Percentiles rank a stretch among this genome's conserved stretches.
Conservation (phyloP, 2,329 filamentous ascomycete genomes). For the Didymella keratinophila region DNA sequence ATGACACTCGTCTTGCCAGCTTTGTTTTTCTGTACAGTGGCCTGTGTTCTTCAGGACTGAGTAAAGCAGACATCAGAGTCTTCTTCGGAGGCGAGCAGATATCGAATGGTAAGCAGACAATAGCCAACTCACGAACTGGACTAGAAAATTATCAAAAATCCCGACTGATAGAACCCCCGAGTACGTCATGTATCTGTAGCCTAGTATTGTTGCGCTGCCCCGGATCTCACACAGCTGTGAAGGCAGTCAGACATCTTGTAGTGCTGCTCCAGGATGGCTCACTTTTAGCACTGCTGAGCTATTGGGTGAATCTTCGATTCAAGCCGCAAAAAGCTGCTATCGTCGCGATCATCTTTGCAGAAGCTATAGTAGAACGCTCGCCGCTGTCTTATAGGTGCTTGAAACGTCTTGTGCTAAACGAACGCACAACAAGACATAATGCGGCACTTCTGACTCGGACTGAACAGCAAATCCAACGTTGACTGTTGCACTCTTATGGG, state of each 20-base stretch:
- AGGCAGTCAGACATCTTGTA: neutral
- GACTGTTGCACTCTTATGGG: constrained; percentile 4
- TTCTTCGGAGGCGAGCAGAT: neutral
- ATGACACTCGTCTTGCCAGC: neutral
- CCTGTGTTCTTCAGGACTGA: neutral
- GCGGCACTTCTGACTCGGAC: constrained; percentile 1
- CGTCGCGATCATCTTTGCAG: neutral
- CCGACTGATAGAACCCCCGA: neutral
- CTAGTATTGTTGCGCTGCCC: neutral
- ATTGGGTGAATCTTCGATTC: neutral
- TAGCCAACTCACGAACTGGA: too few species aligned
- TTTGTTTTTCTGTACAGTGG: neutral
- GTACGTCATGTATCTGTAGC: neutral
- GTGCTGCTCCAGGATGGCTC: neutral
- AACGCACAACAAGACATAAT: neutral
- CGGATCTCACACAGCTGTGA: neutral
- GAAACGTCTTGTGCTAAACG: constrained; percentile 8
- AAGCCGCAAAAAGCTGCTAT: neutral
- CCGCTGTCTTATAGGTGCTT: neutral
- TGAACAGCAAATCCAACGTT: neutral
- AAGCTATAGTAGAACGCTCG: neutral
- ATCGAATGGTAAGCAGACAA: neutral
- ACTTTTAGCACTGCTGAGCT: neutral
- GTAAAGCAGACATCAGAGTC: constrained; percentile 1
- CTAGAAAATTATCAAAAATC: too few species aligned